Conservation (phyloP, 176 grass and related monocot species). For the Poa pratensis region DNA sequence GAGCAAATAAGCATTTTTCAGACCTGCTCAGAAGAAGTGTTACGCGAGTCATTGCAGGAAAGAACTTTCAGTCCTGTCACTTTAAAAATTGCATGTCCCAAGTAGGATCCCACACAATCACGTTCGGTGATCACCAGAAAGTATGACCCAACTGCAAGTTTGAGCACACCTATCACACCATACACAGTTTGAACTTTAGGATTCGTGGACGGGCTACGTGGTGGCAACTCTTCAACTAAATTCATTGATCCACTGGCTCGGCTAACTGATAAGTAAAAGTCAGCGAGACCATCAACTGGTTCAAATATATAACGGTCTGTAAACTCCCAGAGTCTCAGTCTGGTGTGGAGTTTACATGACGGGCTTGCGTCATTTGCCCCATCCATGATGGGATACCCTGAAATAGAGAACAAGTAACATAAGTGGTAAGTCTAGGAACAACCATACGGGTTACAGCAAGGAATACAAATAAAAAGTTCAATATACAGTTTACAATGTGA, state of each 20-base stretch:
- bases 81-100: conserved; percentile 88
- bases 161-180: conserved; percentile 90
- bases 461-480: neutral
- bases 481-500: neutral
- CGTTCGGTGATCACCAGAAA: conserved; percentile 77
- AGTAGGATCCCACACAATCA: conserved; percentile 87
- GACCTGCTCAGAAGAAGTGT: conserved; percentile 69
- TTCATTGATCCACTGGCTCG: conserved; percentile 83
- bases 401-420: conserved; percentile 37
- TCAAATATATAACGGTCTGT: conserved; percentile 83
- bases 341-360: conserved; percentile 72
- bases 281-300: conserved; percentile 77
- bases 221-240: conserved; percentile 69
- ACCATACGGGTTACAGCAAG: neutral
- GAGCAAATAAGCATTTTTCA: conserved; percentile 37
- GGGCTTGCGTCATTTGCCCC: conserved; percentile 35
- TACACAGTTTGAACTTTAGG: conserved; percentile 68
- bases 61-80: conserved; percentile 87
- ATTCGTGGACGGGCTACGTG: conserved; percentile 46
- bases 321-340: conserved; percentile 85
- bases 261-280: conserved; percentile 76
- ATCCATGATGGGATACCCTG: conserved; percentile 53
- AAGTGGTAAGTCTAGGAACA: conserved; percentile 20
- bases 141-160: conserved; percentile 93
- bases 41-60: conserved; percentile 75